These are phyloP conservation scores for Malus hybrid DNA, from an alignment of 331 rosid genomes.

Conservation along the genomic window DNA sequence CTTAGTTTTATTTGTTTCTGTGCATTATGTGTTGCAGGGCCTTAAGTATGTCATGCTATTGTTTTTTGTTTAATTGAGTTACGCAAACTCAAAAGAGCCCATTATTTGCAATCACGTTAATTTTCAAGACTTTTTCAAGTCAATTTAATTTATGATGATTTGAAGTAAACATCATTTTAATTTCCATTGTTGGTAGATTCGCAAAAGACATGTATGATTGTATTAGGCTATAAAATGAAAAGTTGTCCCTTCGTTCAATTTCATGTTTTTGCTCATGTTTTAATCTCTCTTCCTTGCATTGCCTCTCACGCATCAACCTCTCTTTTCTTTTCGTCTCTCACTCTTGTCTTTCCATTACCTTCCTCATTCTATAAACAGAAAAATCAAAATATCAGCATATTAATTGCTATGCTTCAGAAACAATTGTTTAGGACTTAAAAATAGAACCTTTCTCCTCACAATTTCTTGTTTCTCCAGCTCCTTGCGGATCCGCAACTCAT, in stretches of 20 bases:
- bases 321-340: constrained; percentile 75
- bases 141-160: too few species aligned
- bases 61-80: too few species aligned
- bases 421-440: not conserved
- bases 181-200: too few species aligned
- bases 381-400: constrained; percentile 13
- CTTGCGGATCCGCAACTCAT: constrained; percentile 70
- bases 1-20: too few species aligned
- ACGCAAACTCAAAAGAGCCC: too few species aligned
- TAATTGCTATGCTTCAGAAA: constrained; percentile 9
- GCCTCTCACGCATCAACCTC: constrained; percentile 50
- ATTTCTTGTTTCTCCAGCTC: constrained; percentile 93
- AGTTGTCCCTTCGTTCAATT: constrained; percentile 80
- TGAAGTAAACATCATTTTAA: too few species aligned
- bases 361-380: not conserved
- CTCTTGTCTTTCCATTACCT: too few species aligned
- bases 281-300: constrained; percentile 84
- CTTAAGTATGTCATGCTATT: too few species aligned
- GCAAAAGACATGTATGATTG: too few species aligned
- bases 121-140: too few species aligned
- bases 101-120: too few species aligned
- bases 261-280: constrained; percentile 86
- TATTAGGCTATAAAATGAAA: not conserved
- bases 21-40: too few species aligned
- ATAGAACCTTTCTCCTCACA: constrained; percentile 69